Conservation (phyloP, 2,329 filamentous ascomycete genomes). For the Akanthomyces lecanii region DNA sequence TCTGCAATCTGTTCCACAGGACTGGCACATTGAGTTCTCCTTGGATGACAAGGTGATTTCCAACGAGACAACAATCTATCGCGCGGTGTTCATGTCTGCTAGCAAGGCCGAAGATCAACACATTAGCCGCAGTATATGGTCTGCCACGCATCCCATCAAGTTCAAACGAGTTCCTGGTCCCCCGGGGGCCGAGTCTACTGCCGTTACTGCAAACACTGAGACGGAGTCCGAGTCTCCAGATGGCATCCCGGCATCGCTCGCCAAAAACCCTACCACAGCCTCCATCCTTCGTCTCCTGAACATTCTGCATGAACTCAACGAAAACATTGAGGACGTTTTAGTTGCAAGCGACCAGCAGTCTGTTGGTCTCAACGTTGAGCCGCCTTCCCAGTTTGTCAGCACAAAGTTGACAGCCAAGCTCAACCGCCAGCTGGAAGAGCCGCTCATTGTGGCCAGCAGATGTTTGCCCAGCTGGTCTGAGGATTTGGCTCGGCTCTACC, state of each 20-base stretch:
- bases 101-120: slow-evolving; percentile 54
- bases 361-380: slow-evolving; percentile 71
- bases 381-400: slow-evolving; percentile 92
- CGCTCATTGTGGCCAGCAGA: slow-evolving; percentile 92
- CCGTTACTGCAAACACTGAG: slow-evolving; percentile 49
- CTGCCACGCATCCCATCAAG: slow-evolving; percentile 82
- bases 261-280: slow-evolving; percentile 77
- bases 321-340: slow-evolving; percentile 87
- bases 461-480: slow-evolving; percentile 95
- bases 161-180: slow-evolving; percentile 84
- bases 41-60: slow-evolving; percentile 78
- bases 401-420: slow-evolving; percentile 97
- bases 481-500: slow-evolving; percentile 86
- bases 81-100: slow-evolving; percentile 71
- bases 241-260: slow-evolving; percentile 71
- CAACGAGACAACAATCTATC: slow-evolving; percentile 93
- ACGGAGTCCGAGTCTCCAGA: slow-evolving; percentile 50
- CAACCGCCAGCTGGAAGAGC: slow-evolving; percentile 94
- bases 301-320: slow-evolving; percentile 87
- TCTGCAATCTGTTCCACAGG: slow-evolving; percentile 73
- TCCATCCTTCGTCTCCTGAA: slow-evolving; percentile 84
- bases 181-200: slow-evolving; percentile 66
- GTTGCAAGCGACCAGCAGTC: slow-evolving; percentile 66
- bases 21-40: slow-evolving; percentile 97
- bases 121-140: slow-evolving; percentile 77